Evolutionary conservation across 2,329 filamentous ascomycete genomes (phyloP), one percentile per base, ranked within the genome.

Genomic region (Karstenula rhodostoma): DNA sequence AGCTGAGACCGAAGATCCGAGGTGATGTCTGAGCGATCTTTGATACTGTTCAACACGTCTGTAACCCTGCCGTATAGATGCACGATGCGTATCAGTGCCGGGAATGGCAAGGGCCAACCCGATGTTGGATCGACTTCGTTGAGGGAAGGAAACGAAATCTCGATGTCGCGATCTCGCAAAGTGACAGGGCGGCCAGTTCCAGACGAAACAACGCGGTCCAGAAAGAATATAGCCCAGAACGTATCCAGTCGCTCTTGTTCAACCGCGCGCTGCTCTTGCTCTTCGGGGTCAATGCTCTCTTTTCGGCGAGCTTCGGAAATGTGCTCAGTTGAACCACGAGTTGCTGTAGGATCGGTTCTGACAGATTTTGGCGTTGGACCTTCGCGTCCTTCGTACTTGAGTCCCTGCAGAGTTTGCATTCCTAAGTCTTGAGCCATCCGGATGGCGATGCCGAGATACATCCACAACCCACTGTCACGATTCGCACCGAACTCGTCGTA

Each of bases 401-500:
- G 84, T 0, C 92, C 93, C 64, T 94, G 89, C 17, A 91, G 83
- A 65, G 93, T 96, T 67, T 94, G 91, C 65, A 96, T 83, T 0
- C 93, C 93, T 10, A 96, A 78, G 71, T 93, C 90, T 61, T 92
- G 86, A 0, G 90, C 90, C 87, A 93, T 91, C 4, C 93, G 89
- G 61, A 96, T 96, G 0, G 93, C 90, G 54, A 94, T 89, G 0
- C 93, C 93, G 1, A 96, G 83, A 72, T 96, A 96, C 92, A 96
- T 96, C 93, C 93, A 97, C 7, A 97, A 78, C 0, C 92, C 92
- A 74, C 92, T 96, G 71, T 96, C 93, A 68, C 94, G 91, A 66
- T 92, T 92, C 12, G 91, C 91, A 1, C 93, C 93, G 67, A 97
- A 96, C 46, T 94, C 90, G 67, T 96, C 92, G 71, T 96, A 96